A percentile compares a stretch with the other conserved stretches of the same genome.
phyloP scores from a whole-genome alignment of 345 rosid species.

The Citrus medica region DNA sequence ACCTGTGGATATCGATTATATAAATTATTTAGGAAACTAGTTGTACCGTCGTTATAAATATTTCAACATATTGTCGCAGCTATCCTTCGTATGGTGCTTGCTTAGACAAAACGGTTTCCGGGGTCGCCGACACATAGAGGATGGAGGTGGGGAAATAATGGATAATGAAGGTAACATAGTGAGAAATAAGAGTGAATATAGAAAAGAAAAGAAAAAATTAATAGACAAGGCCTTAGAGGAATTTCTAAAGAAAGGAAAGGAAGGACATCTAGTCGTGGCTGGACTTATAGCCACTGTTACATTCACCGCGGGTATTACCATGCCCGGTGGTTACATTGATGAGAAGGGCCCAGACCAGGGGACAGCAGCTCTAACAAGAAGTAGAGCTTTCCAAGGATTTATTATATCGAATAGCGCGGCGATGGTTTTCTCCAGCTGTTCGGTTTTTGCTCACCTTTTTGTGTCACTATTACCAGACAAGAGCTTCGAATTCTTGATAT shows the following conservation, averaged over 20 bases:
- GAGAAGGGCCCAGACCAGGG: neutral
- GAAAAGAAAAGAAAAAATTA: too few relatives aligned
- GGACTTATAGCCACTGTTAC: conserved; percentile 20
- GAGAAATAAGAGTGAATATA: neutral
- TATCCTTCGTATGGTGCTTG: too few relatives aligned
- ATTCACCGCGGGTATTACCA: conserved; percentile 17
- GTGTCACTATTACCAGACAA: neutral
- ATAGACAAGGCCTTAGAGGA: neutral
- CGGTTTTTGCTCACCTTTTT: neutral
- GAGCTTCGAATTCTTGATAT: neutral
- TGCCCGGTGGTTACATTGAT: conserved; percentile 25
- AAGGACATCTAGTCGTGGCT: conserved; percentile 1
- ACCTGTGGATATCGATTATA: too few relatives aligned
- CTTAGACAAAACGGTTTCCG: too few relatives aligned
- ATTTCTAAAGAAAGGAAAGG: neutral
- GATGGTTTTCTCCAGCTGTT: conserved; percentile 9
- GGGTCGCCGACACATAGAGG: too few relatives aligned
- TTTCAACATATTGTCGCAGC: too few relatives aligned
- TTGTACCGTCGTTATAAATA: too few relatives aligned
- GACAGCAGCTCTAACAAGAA: neutral
- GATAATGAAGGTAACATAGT: too few relatives aligned
- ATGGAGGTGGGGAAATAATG: too few relatives aligned
- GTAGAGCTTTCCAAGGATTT: conserved; percentile 10
- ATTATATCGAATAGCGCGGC: conserved; percentile 1
- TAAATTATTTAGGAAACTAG: too few relatives aligned